Base-by-base conservation (phyloP, 2,329 filamentous ascomycete species). In the Ophiostoma ips region DNA sequence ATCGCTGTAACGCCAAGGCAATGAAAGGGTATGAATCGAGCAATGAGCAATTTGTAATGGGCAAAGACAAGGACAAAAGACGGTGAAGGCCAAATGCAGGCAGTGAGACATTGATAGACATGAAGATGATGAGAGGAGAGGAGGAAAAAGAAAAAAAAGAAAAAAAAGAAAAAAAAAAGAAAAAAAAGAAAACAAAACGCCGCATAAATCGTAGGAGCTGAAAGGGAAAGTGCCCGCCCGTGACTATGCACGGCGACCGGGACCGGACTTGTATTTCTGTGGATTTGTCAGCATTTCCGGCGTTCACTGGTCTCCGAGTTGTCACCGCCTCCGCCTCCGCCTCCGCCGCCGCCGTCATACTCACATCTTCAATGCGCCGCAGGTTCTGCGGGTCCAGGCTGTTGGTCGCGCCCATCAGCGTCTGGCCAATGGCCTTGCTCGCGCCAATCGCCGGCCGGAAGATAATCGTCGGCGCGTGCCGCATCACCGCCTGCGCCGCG, bases 331-430 rank as follows among this genome's bases (percentile, higher is more conserved):
- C n/a, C n/a, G n/a, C n/a, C n/a, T n/a, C n/a, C n/a, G n/a, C n/a
- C n/a, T n/a, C n/a, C n/a, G n/a, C n/a, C n/a, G n/a, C n/a, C n/a
- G n/a, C n/a, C n/a, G n/a, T n/a, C n/a, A n/a, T n/a, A 81, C 87
- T 78, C 69, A 95, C 90, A 73, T 95, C 89, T 59, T 94, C 86
- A 61, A 88, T 80, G 62, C 84, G 81, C 59, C 86, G 76, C 61
- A 83, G 70, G 62, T 95, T 89, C 54, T 80, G 74, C 49, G 84
- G 84, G 68, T 98, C 92, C 58, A 98, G 71, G 44, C 85, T 80
- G 64, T 98, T 98, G 0, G 87, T 94, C 13, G 89, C 90, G 5
- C 94, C 92, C 68, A 96, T 74, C 52, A 98, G 69, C 35, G 90
- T 87, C 69, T 94, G 86, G 9, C 88, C 87, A 46, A 95, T 81